Base-by-base conservation (phyloP, 2,329 filamentous ascomycete genomes). In the Paracoccidioides brasiliensis region DNA sequence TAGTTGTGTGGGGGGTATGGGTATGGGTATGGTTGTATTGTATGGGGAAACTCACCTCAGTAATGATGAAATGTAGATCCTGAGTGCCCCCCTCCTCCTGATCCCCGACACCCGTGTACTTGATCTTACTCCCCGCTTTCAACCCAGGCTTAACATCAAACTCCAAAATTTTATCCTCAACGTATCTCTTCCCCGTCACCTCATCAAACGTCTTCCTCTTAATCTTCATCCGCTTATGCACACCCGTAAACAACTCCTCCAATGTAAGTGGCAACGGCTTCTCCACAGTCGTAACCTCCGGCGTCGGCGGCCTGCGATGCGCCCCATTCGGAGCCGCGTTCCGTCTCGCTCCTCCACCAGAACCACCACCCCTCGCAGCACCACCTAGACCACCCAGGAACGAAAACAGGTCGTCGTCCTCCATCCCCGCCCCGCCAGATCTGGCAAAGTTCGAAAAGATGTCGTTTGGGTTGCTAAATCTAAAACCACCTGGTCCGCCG, bases 61-160 rank as follows among this genome's bases (percentile, higher is more conserved):
- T 86, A 28, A 98, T 81, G 57, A 98, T 85, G 65, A 98, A 95
- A 70, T 96, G 90, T 53, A 98, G 73, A 71, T 98, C 93, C 70
- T 98, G 93, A 57, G 90, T 88, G 12, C 91, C 91, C 44, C 93
- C 93, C 67, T 97, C 93, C 59, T 95, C 90, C 70, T 97, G 90
- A 71, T 98, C 93, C 9, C 93, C 93, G n/a, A 98, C 90, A 44
- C 91, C 90, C 67, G 87, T 88, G 69, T 95, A 98, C 74, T 96
- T 96, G 72, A 98, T 95, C 78, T 97, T 98, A 66, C 88, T 95
- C 35, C 93, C 93, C 64, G 94, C 90, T 75, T 97, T 96, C 72
- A 97, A 75, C 57, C 93, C 93, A 5, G 89, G 84, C 75, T 96
- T 97, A 74, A 98, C 95, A 49, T 90, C 89, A 53, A 97, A 91